These are phyloP conservation scores for Phylloporus sp. DNA, from an alignment of 768 basidiomycete species.

Conservation along the genomic window DNA sequence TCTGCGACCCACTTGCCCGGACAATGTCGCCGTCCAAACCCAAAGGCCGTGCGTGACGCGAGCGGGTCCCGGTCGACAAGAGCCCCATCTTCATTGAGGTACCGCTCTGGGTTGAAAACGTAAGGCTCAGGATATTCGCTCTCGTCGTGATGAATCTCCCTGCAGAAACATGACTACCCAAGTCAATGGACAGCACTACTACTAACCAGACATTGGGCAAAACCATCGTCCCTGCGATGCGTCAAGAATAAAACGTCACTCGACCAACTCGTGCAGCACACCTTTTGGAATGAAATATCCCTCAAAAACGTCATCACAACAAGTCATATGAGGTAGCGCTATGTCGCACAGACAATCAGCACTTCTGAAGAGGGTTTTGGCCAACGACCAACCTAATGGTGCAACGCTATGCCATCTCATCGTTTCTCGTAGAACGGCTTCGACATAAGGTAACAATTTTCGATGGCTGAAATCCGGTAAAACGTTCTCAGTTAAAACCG, in stretches of 20 bases:
- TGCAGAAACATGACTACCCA: neutral
- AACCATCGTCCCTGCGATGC: constrained; percentile 21
- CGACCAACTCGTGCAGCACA: constrained; percentile 6
- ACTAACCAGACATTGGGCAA: constrained; percentile 29
- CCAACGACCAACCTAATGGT: constrained; percentile 22
- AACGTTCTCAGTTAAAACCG: constrained; percentile 7
- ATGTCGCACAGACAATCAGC: constrained; percentile 4
- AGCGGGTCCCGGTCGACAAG: constrained; percentile 23
- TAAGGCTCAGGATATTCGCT: constrained; percentile 25
- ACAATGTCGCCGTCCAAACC: constrained; percentile 30
- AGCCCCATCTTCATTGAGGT: constrained; percentile 22
- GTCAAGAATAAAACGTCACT: constrained; percentile 4
- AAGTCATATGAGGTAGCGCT: constrained; percentile 29
- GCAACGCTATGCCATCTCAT: constrained; percentile 31
- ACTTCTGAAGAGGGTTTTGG: neutral
- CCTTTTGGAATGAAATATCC: constrained; percentile 39
- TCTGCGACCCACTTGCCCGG: constrained; percentile 32
- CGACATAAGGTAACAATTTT: constrained; percentile 24
- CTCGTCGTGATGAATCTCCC: constrained; percentile 31
- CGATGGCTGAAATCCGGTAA: constrained; percentile 27
- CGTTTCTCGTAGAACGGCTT: constrained; percentile 28
- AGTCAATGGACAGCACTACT: neutral
- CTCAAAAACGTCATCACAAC: constrained; percentile 40
- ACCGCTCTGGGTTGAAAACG: constrained; percentile 25
- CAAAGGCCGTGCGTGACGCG: constrained; percentile 25